Evolutionary conservation across 192 early-diverging fungal genomes (phyloP).

Genomic region (Pilaira anomala): DNA sequence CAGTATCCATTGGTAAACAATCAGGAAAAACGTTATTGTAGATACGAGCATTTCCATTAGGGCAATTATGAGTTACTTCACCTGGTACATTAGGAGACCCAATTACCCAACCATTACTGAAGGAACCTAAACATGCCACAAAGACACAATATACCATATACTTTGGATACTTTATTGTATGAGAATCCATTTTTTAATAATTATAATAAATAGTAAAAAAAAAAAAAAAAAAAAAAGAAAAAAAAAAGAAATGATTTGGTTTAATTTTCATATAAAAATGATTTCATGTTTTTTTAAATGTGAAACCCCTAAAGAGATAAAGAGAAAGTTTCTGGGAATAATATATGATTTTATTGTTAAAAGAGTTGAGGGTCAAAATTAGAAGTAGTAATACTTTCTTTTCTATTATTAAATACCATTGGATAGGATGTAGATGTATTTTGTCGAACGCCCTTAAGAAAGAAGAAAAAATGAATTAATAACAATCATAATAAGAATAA

Average conservation of each 20-base stretch:
- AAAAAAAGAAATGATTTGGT: background rate
- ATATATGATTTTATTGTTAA: background rate
- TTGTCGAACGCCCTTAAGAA: conserved; percentile 14
- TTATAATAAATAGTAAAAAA: background rate
- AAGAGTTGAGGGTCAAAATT: conserved; percentile 10
- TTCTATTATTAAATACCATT: conserved; percentile 10
- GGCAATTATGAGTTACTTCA: conserved; percentile 28
- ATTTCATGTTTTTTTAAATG: too few relatives aligned
- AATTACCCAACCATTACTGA: conserved; percentile 42
- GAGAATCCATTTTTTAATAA: conserved; percentile 35
- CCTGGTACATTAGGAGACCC: conserved; percentile 43
- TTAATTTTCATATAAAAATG: too few relatives aligned
- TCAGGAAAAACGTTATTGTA: conserved; percentile 17
- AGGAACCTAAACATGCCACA: conserved; percentile 38
- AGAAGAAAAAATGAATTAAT: background rate
- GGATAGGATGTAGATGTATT: background rate
- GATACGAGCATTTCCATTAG: conserved; percentile 3
- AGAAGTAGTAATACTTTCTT: conserved; percentile 15
- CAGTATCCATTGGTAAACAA: conserved; percentile 30
- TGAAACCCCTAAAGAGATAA: too few relatives aligned
- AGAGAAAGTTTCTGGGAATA: background rate
- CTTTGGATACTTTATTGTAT: conserved; percentile 30
- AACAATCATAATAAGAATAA: background rate
- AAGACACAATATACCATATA: conserved; percentile 43
- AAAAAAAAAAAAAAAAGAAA: background rate